Evolutionary conservation across 73 alveolate genomes (phyloP).

Genomic region (Stentor coeruleus): DNA sequence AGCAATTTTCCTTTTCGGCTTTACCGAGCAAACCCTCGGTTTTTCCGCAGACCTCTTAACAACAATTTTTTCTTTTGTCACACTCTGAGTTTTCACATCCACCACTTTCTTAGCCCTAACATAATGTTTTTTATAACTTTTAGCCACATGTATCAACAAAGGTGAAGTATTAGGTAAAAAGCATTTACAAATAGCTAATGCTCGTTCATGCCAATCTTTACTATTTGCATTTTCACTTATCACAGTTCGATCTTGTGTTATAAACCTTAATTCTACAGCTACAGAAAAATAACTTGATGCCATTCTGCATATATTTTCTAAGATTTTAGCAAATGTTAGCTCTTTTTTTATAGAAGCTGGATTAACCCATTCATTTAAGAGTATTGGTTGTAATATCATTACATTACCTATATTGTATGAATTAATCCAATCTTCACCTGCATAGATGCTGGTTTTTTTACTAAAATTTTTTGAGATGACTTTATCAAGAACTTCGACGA

Average conservation of each 20-base stretch:
- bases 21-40: background rate
- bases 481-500: background rate
- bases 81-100: background rate
- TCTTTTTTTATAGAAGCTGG: background rate
- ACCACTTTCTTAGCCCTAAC: no score
- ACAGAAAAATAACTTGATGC: background rate
- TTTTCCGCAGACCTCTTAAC: background rate
- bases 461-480: background rate
- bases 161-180: background rate
- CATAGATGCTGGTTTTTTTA: no score
- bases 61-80: background rate
- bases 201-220: slow-evolving; percentile 10
- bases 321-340: background rate
- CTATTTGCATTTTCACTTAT: background rate
- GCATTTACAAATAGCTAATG: background rate
- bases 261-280: background rate
- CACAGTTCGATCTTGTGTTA: background rate
- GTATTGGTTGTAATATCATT: background rate
- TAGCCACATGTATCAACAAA: background rate
- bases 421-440: background rate
- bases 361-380: background rate
- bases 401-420: background rate
- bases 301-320: background rate
- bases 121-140: background rate
- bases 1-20: no score